phyloP scores from a whole-genome alignment of 2,329 filamentous ascomycete species.

The Ophiobolus disseminans region DNA sequence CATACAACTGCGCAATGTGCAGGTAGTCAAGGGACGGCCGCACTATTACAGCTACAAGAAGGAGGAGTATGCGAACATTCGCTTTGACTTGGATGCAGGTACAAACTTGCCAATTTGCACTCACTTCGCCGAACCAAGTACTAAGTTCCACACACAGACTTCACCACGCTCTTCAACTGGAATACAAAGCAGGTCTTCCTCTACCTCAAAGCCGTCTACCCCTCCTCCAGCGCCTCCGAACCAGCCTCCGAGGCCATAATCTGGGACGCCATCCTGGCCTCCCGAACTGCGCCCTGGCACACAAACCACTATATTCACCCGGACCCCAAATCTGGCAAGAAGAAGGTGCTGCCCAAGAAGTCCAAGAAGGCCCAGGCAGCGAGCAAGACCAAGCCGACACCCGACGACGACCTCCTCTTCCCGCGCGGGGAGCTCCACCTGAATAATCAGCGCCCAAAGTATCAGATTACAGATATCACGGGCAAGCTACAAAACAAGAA shows the following conservation, averaged over 20 bases:
- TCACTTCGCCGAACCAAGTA: slow-evolving; percentile 1
- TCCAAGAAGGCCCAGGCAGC: slow-evolving; percentile 43
- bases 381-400: slow-evolving; percentile 7
- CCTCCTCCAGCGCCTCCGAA: slow-evolving; percentile 52
- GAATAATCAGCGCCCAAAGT: slow-evolving; percentile 89
- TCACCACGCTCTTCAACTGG: slow-evolving; percentile 94
- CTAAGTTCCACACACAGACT: slow-evolving; percentile 60
- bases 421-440: slow-evolving; percentile 75
- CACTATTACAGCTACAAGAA: slow-evolving; percentile 93
- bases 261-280: slow-evolving; percentile 94
- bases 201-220: slow-evolving; percentile 84
- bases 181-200: slow-evolving; percentile 99
- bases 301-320: slow-evolving; percentile 60
- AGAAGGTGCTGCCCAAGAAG: slow-evolving; percentile 33
- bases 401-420: slow-evolving; percentile 21
- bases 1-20: slow-evolving; percentile 75
- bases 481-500: slow-evolving; percentile 76
- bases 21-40: slow-evolving; percentile 90
- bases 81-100: slow-evolving; percentile 87
- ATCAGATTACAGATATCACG: slow-evolving; percentile 91
- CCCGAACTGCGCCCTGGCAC: slow-evolving; percentile 65
- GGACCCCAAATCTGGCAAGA: slow-evolving; percentile 63
- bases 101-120: slow-evolving; percentile 17
- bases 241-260: slow-evolving; percentile 75
- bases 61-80: slow-evolving; percentile 94